Conservation (phyloP, 176 grass and related monocot species). For the Musa beccarii region DNA sequence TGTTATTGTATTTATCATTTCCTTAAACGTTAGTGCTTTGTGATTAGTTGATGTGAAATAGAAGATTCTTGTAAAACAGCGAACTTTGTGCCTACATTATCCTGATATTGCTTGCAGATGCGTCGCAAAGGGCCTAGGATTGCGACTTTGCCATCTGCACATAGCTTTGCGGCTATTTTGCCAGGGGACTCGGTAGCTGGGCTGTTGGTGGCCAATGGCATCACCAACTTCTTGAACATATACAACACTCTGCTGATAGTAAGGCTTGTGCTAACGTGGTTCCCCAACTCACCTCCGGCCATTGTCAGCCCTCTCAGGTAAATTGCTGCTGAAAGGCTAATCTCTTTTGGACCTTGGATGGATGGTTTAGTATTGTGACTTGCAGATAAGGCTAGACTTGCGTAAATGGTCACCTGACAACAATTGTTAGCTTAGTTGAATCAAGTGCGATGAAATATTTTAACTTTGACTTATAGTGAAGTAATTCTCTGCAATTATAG, state of each 20-base stretch:
- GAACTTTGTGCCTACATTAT: neutral
- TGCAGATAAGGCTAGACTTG: neutral
- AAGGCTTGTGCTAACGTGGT: constrained; percentile 95
- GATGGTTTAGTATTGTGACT: neutral
- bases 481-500: neutral
- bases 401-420: neutral
- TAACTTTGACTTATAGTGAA: neutral
- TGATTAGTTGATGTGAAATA: neutral
- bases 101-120: constrained; percentile 22
- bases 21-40: neutral
- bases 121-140: constrained; percentile 17
- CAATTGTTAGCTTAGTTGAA: neutral
- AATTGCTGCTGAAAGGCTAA: neutral
- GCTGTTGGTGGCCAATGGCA: constrained; percentile 73
- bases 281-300: constrained; percentile 80
- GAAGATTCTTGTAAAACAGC: neutral
- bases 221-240: constrained; percentile 87
- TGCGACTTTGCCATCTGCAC: constrained; percentile 19
- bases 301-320: constrained; percentile 93
- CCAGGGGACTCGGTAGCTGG: constrained; percentile 70
- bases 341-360: neutral
- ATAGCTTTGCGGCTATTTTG: constrained; percentile 71
- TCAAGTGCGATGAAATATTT: neutral
- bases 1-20: neutral
- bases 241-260: constrained; percentile 86